A percentile compares a stretch with the other conserved stretches of the same genome.
These are phyloP conservation scores for Arthrobotrys megalospora DNA, from an alignment of 2,329 filamentous ascomycete genomes.

Conservation along the genomic window DNA sequence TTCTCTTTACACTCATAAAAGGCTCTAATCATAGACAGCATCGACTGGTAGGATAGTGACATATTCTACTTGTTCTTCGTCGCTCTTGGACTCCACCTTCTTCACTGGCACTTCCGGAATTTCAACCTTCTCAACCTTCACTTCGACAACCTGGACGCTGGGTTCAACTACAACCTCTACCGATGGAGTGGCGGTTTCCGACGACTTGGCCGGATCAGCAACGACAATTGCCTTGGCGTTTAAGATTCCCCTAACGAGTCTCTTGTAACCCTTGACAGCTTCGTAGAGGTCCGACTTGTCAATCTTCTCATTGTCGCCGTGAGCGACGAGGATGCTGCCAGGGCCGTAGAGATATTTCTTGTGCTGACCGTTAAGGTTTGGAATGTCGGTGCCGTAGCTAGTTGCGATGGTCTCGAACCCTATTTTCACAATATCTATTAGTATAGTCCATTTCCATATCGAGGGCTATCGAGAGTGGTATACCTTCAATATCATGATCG, in stretches of 20 bases:
- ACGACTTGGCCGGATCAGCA: constrained; percentile 29
- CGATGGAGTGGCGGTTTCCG: not conserved
- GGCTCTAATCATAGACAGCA: constrained; percentile 3
- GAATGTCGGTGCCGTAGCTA: constrained; percentile 95
- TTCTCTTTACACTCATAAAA: too few relatives aligned
- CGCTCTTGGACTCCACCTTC: constrained; percentile 26
- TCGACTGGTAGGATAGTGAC: constrained; percentile 55
- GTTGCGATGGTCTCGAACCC: constrained; percentile 86
- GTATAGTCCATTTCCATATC: constrained; percentile 44
- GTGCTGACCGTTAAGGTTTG: constrained; percentile 79
- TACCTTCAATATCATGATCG: constrained; percentile 84
- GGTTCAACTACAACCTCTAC: constrained; percentile 4
- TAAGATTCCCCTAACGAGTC: constrained; percentile 71
- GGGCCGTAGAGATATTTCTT: constrained; percentile 78
- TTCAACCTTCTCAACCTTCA: constrained; percentile 34
- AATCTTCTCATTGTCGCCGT: constrained; percentile 85
- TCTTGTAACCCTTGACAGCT: constrained; percentile 85
- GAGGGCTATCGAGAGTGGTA: constrained; percentile 26
- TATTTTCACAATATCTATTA: constrained; percentile 63
- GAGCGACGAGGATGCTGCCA: constrained; percentile 84
- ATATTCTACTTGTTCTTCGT: constrained; percentile 40
- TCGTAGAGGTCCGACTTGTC: constrained; percentile 81
- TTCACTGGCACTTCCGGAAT: constrained; percentile 35
- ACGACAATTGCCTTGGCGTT: constrained; percentile 53
- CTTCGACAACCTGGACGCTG: constrained; percentile 11